phyloP scores from a whole-genome alignment of 2,329 filamentous ascomycete species.

The Metarhizium humberi region DNA sequence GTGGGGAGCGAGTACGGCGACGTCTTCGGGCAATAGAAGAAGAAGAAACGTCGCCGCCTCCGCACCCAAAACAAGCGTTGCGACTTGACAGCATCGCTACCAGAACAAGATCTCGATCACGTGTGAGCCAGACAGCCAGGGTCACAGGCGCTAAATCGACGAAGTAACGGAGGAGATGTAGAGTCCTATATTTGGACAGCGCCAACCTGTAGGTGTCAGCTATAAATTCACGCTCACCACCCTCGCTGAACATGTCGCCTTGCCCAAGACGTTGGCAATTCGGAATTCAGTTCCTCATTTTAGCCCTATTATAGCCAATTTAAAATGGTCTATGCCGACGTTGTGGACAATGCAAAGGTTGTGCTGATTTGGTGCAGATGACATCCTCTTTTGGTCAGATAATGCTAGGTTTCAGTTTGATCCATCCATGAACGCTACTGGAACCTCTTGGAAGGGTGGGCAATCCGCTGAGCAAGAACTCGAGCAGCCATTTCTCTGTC shows the following conservation, averaged over 20 bases:
- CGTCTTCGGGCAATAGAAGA: background rate
- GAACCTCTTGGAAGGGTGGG: background rate
- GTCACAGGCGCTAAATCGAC: background rate
- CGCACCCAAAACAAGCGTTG: background rate
- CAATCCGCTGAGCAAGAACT: background rate
- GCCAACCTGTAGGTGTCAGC: too few relatives aligned
- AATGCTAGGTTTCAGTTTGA: background rate
- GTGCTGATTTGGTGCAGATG: background rate
- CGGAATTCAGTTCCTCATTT: too few relatives aligned
- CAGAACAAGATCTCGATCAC: background rate
- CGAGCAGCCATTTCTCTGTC: conserved; percentile 3
- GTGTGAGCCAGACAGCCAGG: background rate
- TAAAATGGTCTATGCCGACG: too few relatives aligned
- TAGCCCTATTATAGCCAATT: too few relatives aligned
- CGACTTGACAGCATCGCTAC: background rate
- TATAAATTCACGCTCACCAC: too few relatives aligned
- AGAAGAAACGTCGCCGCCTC: background rate
- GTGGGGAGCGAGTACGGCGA: background rate
- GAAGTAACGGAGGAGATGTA: background rate
- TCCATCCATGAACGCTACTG: background rate
- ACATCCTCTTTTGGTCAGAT: background rate
- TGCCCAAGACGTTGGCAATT: too few relatives aligned
- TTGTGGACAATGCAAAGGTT: background rate
- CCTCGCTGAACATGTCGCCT: too few relatives aligned
- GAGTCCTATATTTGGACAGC: background rate